Conservation (phyloP, 805 yeast species). For the Lipomyces starkeyi region DNA sequence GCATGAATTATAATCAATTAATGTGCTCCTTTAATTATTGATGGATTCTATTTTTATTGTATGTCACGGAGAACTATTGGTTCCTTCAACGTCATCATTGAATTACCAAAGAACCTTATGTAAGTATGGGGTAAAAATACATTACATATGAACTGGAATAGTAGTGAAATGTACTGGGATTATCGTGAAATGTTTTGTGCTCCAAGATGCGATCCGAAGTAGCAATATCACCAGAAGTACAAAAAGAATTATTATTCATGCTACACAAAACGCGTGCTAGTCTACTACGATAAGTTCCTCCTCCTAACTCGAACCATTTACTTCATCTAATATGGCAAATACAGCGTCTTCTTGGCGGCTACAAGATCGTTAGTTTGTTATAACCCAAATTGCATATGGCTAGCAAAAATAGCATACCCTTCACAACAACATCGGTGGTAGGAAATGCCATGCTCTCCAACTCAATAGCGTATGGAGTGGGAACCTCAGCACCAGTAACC, state of each 20-base stretch:
- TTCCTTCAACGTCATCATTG: too few species aligned
- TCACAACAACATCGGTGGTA: slow-evolving; percentile 84
- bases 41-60: too few species aligned
- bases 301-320: slow-evolving; percentile 3
- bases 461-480: slow-evolving; percentile 97
- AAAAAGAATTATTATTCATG: not conserved
- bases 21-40: too few species aligned
- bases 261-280: not conserved
- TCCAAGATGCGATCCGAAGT: not conserved
- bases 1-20: too few species aligned
- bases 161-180: too few species aligned
- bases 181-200: too few species aligned
- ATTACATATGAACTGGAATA: too few species aligned
- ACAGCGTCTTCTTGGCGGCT: slow-evolving; percentile 50
- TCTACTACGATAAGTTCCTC: not conserved
- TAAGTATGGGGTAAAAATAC: too few species aligned
- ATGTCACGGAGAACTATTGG: too few species aligned
- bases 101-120: too few species aligned
- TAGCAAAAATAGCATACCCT: slow-evolving; percentile 51
- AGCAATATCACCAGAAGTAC: not conserved
- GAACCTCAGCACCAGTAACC: slow-evolving; percentile 99
- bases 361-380: not conserved
- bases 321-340: slow-evolving; percentile 42
- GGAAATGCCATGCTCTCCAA: slow-evolving; percentile 99
- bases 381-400: slow-evolving; percentile 41